Conservation (phyloP, 129 eudicot species). For the Oenanthe sinensis region DNA sequence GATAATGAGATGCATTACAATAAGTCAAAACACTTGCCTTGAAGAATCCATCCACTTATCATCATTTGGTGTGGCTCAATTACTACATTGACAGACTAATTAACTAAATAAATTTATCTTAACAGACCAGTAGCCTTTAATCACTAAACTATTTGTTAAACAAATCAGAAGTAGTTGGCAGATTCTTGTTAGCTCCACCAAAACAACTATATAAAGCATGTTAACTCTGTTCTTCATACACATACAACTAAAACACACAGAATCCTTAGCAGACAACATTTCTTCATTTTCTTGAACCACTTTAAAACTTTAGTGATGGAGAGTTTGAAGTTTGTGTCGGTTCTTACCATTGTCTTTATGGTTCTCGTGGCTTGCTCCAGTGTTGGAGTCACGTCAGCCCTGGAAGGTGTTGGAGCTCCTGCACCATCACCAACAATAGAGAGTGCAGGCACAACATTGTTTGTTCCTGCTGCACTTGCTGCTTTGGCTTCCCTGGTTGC, state of each 20-base stretch:
- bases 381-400: conserved; percentile 22
- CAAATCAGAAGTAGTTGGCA: conserved; percentile 10
- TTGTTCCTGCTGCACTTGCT: conserved; percentile 28
- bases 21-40: background rate
- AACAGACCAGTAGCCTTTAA: background rate
- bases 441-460: conserved; percentile 30
- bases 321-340: conserved; percentile 23
- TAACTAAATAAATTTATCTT: background rate
- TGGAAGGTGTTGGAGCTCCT: conserved; percentile 25
- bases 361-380: conserved; percentile 20
- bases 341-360: conserved; percentile 19
- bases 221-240: background rate
- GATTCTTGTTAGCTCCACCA: conserved; percentile 17
- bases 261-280: background rate
- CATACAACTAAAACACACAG: background rate
- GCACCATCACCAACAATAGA: conserved; percentile 47
- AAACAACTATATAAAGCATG: conserved; percentile 11
- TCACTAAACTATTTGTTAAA: background rate
- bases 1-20: background rate
- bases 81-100: background rate
- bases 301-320: conserved; percentile 11
- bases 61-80: background rate
- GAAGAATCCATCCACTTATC: background rate
- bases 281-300: background rate
- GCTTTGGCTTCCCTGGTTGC: conserved; percentile 28